A percentile compares a stretch with the other conserved stretches of the same genome.
phyloP scores from a whole-genome alignment of 2,329 filamentous ascomycete species.

The Dothideomycetidae sp. region DNA sequence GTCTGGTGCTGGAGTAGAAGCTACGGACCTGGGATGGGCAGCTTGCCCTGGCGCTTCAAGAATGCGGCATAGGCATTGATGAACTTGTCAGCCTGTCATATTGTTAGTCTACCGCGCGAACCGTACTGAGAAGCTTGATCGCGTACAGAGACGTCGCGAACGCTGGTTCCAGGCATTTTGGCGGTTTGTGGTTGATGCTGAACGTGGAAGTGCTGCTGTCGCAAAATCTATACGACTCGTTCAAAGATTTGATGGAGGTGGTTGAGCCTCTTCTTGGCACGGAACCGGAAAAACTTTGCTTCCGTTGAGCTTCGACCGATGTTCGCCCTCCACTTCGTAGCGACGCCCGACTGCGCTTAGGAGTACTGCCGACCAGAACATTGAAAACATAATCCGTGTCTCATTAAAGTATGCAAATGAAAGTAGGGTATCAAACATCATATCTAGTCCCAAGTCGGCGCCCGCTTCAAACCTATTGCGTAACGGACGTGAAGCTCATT shows the following conservation, averaged over 20 bases:
- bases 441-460: constrained; percentile 12
- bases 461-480: constrained; percentile 33
- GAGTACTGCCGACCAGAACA: too few relatives aligned
- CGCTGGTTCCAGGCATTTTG: constrained; percentile 69
- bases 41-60: constrained; percentile 89
- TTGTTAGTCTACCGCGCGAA: constrained; percentile 7
- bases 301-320: neutral
- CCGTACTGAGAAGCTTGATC: constrained; percentile 23
- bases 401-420: too few relatives aligned
- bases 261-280: neutral
- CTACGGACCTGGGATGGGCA: constrained; percentile 69
- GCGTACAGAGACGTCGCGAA: constrained; percentile 79
- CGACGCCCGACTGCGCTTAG: too few relatives aligned
- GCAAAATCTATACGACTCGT: neutral
- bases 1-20: constrained; percentile 12
- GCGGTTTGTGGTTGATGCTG: constrained; percentile 32
- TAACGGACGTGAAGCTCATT: constrained; percentile 75
- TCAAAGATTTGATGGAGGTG: neutral
- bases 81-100: constrained; percentile 65
- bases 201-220: neutral
- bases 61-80: constrained; percentile 74
- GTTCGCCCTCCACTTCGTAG: neutral
- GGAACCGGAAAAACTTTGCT: neutral
- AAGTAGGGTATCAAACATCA: constrained; percentile 1
- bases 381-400: too few relatives aligned